Conservation (phyloP, 495 filamentous ascomycete species). For the Hypoxylon trugodes region DNA sequence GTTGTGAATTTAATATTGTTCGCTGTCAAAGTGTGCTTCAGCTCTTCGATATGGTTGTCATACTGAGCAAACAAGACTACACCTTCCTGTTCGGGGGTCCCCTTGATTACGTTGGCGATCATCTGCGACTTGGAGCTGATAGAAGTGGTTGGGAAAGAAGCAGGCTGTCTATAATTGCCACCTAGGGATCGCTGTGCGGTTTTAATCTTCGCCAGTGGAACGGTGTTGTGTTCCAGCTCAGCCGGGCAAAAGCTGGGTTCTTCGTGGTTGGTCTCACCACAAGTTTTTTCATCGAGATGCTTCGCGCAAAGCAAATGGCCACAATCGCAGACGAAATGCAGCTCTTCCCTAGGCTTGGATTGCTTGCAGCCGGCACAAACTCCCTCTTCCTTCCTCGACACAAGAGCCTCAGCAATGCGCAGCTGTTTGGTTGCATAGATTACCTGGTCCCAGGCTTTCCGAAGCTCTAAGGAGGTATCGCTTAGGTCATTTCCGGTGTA, state of each 20-base stretch:
- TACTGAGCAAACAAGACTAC: constrained; percentile 51
- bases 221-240: constrained; percentile 10
- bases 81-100: constrained; percentile 32
- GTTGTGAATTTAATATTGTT: constrained; percentile 22
- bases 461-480: constrained; percentile 10
- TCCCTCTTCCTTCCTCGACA: not conserved
- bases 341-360: constrained; percentile 4
- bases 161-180: not conserved
- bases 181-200: not conserved
- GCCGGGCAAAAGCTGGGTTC: constrained; percentile 17
- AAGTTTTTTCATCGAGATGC: constrained; percentile 39
- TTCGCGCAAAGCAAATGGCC: constrained; percentile 60
- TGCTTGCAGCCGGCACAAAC: constrained; percentile 46
- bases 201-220: constrained; percentile 21
- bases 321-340: constrained; percentile 55
- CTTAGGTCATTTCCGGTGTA: constrained; percentile 15
- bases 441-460: constrained; percentile 2
- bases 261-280: constrained; percentile 11
- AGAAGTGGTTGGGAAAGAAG: not conserved
- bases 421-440: constrained; percentile 13
- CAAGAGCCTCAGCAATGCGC: constrained; percentile 8
- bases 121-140: constrained; percentile 34
- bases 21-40: constrained; percentile 35
- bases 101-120: constrained; percentile 35
- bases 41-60: constrained; percentile 24